Base-by-base conservation (phyloP, 2,329 filamentous ascomycete species). In the Paraphaeosphaeria minitans region DNA sequence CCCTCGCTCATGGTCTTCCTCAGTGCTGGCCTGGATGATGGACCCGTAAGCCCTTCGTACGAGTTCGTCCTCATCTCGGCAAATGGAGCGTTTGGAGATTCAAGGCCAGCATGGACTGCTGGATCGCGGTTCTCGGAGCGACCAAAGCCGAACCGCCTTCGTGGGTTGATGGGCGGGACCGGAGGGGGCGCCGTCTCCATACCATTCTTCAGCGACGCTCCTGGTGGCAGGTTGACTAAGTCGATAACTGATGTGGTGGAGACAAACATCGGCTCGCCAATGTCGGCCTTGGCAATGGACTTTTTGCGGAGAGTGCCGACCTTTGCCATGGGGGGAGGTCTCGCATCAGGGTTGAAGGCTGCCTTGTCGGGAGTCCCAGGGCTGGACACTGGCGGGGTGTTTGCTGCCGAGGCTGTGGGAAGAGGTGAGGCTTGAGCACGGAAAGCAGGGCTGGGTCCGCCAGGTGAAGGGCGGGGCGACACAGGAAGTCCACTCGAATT, bases 91-190 rank as follows among this genome's bases (percentile, higher is more conserved):
- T 78, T 53, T 62, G 76, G 53, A 75, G 64, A 39, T 10, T 70
- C 70, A n/a, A 69, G 56, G 24, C 69, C 71, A 33, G 66, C 45
- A 76, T 80, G 55, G 69, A 70, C 57, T 21, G 80, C 63, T 76
- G 79, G 31, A 72, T 81, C 63, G 71, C 78, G 52, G 70, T 80
- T 64, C 72, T 75, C 71, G 19, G 67, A 63, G 22, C 76, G 73
- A 4, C 75, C 75, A 54, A 78, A 76, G 16, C 75, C 75, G 56
- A 78, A 83, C 14, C 82, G 82, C 54, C 84, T 80, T 45, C 86
- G 80, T 0, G 85, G 85, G 66, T 87, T 87, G 80, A 87, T 84
- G 0, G 84, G 82, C 29, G 85, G 85, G 7, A 87, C 73, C 1
- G 85, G 84, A 12, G 84, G 84, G 1, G 79, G 74, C 7, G 68